Evolutionary conservation across 2,329 filamentous ascomycete genomes (phyloP).

Genomic region (Leptoxyphium fumago): DNA sequence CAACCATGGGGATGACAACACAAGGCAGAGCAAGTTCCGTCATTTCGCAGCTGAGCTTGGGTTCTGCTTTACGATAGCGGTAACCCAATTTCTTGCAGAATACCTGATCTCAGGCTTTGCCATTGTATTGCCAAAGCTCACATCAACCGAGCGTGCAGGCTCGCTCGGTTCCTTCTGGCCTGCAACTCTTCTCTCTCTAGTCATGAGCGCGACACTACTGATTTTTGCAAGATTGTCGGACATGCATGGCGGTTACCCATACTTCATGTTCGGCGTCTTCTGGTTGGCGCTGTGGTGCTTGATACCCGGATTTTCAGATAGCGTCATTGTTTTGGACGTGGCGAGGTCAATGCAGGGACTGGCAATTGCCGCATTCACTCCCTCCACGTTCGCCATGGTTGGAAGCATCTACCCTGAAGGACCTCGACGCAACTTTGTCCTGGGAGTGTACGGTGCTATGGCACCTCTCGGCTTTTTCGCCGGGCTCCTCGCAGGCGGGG

Average conservation of each 20-base stretch:
- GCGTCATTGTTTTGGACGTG: conserved; percentile 15
- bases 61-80: conserved; percentile 22
- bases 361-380: conserved; percentile 21
- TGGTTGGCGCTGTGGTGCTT: conserved; percentile 22
- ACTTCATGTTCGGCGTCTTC: conserved; percentile 20
- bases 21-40: conserved; percentile 12
- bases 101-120: conserved; percentile 24
- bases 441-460: conserved; percentile 22
- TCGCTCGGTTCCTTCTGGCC: conserved; percentile 21
- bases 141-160: conserved; percentile 2
- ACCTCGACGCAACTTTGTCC: conserved; percentile 18
- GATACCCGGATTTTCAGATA: conserved; percentile 17
- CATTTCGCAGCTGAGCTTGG: conserved; percentile 17
- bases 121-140: conserved; percentile 18
- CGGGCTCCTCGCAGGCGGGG: conserved; percentile 20
- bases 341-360: conserved; percentile 23
- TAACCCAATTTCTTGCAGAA: conserved; percentile 23
- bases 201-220: conserved; percentile 19
- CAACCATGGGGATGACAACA: not conserved
- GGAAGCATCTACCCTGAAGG: conserved; percentile 18
- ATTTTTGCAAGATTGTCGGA: conserved; percentile 21
- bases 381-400: conserved; percentile 20
- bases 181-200: conserved; percentile 19
- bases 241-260: conserved; percentile 21
- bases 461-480: conserved; percentile 23